Conservation (phyloP, 2,329 filamentous ascomycete species). For the Microsporum audouinii region DNA sequence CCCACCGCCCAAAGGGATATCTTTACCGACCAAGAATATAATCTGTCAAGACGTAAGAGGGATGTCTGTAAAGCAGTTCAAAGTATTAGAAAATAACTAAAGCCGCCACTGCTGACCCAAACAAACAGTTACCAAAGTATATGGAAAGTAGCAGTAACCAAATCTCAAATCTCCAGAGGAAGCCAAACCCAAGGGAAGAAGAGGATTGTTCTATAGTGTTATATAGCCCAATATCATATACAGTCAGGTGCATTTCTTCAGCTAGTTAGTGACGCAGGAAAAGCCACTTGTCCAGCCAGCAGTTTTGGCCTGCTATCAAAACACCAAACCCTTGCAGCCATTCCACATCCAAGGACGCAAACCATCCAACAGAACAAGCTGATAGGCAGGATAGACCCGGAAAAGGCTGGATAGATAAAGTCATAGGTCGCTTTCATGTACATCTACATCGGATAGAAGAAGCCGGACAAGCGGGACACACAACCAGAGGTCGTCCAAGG, state of each 20-base stretch:
- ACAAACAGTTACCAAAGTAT: not conserved
- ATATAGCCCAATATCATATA: not conserved
- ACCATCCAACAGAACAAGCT: not conserved
- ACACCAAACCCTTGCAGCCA: not conserved
- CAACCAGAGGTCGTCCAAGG: not conserved
- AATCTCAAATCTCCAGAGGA: not conserved
- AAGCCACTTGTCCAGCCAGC: not conserved
- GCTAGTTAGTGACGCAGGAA: not conserved
- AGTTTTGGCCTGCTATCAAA: not conserved
- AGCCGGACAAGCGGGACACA: not conserved
- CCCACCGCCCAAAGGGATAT: not conserved
- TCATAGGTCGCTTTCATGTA: not conserved
- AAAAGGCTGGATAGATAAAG: slow-evolving; percentile 1
- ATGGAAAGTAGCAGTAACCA: not conserved
- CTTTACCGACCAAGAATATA: not conserved
- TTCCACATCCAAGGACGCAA: not conserved
- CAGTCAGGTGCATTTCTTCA: not conserved
- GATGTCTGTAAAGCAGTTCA: not conserved
- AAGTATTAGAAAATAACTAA: not conserved
- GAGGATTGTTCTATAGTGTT: not conserved
- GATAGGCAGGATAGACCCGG: slow-evolving; percentile 5
- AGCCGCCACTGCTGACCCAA: not conserved
- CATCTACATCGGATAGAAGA: not conserved
- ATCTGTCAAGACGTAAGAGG: not conserved
- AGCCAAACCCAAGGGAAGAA: no score